Conservation (phyloP, 345 rosid genomes). For the Syzygium aromaticum region DNA sequence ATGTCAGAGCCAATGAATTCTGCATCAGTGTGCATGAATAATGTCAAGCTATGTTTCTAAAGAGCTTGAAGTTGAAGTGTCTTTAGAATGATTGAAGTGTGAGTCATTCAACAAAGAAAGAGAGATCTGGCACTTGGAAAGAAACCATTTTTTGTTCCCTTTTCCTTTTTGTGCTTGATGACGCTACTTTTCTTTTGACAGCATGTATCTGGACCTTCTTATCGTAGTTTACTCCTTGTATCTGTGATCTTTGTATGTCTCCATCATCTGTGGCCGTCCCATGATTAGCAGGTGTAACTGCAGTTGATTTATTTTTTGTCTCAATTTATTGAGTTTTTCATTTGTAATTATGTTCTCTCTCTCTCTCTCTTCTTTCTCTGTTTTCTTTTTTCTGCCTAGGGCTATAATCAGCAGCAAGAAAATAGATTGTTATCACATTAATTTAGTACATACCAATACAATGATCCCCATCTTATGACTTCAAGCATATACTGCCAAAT, state of each 20-base stretch:
- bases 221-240: background rate
- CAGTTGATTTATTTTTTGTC: background rate
- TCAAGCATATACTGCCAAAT: background rate
- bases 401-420: background rate
- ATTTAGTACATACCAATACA: background rate
- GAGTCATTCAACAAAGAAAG: rapidly evolving
- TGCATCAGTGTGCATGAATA: background rate
- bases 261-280: too few relatives aligned
- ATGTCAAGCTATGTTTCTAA: background rate
- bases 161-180: background rate
- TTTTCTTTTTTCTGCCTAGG: background rate
- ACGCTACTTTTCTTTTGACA: background rate
- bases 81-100: rapidly evolving
- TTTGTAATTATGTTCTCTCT: background rate
- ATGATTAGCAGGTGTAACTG: background rate
- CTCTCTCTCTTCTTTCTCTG: background rate
- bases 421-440: too few relatives aligned
- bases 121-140: background rate
- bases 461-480: background rate
- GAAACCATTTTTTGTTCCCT: background rate
- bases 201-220: background rate
- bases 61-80: background rate
- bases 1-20: background rate
- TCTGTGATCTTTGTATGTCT: background rate
- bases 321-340: background rate